Evolutionary conservation across 2,329 filamentous ascomycete species (phyloP), one percentile per base, ranked within the genome.

Genomic region (Botrytis cinerea): DNA sequence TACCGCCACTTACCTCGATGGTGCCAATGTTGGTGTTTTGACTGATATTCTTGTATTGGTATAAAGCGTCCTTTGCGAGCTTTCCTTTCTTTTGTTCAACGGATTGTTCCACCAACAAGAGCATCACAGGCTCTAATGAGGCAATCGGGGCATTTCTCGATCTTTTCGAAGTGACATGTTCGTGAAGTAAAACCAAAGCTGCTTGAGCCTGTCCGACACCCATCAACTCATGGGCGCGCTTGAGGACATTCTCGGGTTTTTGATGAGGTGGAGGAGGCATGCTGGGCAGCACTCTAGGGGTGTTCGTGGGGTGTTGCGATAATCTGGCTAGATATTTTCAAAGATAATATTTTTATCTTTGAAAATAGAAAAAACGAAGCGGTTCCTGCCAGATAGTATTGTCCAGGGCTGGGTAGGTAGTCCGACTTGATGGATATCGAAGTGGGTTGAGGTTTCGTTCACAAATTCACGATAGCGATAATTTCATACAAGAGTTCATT

Each of bases 31-130:
- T 98, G 79, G 95, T 97, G 86, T 99, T 99, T 84, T 99, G 96
- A 73, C 95, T 95, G 79, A 98, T 98, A 84, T 99, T 99, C 89
- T 99, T 99, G 89, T 99, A 99, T 84, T 98, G 96, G 84, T 98
- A 99, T 67, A 99, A 89, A 75, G 96, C 96, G 86, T 99, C 96
- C 88, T 99, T 99, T 84, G 95, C 96, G 75, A 96, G 89, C 85
- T 99, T 99, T 80, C 96, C 96, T 86, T 98, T 99, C 86, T 96
- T 94, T 81, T 98, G 91, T 82, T 98, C 95, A 81, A 99, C 96
- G 78, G 93, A 97, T 74, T 98, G 90, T 85, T 98, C 94, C 81
- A 99, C 95, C 82, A 99, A 92, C 78, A 98, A 91, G 84, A 98
- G 88, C 95, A 99, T 98, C 78, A 99, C 95, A 78, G 96, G 96